Percentiles rank a stretch among this genome's conserved stretches.
These are phyloP conservation scores for Amniculicola lignicola DNA, from an alignment of 495 filamentous ascomycete genomes.

Conservation along the genomic window DNA sequence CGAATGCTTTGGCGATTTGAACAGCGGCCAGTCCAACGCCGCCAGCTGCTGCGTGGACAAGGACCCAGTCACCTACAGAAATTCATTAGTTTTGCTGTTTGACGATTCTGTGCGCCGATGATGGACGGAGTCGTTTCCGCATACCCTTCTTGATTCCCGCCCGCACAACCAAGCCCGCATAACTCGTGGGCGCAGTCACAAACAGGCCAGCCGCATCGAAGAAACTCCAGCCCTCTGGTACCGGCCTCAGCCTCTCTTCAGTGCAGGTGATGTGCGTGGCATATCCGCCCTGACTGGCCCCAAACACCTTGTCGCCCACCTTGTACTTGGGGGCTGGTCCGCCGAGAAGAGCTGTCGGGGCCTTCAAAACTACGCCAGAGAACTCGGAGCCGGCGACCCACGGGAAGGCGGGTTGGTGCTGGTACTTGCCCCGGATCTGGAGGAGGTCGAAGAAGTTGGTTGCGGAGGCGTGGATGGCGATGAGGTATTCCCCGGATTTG, in stretches of 20 bases:
- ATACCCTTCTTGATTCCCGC: slow-evolving; percentile 65
- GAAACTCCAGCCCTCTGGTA: slow-evolving; percentile 78
- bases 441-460: slow-evolving; percentile 96
- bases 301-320: slow-evolving; percentile 80
- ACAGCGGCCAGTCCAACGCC: slow-evolving; percentile 91
- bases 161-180: slow-evolving; percentile 75
- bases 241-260: slow-evolving; percentile 65
- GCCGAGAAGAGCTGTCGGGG: slow-evolving; percentile 49
- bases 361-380: slow-evolving; percentile 68
- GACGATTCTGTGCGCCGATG: no score
- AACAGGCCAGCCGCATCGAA: slow-evolving; percentile 84
- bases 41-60: slow-evolving; percentile 89
- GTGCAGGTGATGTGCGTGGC: slow-evolving; percentile 67
- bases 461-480: slow-evolving; percentile 81
- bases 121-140: no score
- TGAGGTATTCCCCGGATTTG: slow-evolving; percentile 70
- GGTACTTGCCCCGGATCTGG: slow-evolving; percentile 79
- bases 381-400: slow-evolving; percentile 90
- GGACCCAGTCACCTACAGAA: slow-evolving; percentile 66
- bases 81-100: slow-evolving; percentile 9
- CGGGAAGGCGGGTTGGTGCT: slow-evolving; percentile 68
- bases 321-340: slow-evolving; percentile 54
- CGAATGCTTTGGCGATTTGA: slow-evolving; percentile 87
- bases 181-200: slow-evolving; percentile 87
- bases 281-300: slow-evolving; percentile 81